phyloP scores from a whole-genome alignment of 2,329 filamentous ascomycete genomes.

The Rutstroemia sp. region DNA sequence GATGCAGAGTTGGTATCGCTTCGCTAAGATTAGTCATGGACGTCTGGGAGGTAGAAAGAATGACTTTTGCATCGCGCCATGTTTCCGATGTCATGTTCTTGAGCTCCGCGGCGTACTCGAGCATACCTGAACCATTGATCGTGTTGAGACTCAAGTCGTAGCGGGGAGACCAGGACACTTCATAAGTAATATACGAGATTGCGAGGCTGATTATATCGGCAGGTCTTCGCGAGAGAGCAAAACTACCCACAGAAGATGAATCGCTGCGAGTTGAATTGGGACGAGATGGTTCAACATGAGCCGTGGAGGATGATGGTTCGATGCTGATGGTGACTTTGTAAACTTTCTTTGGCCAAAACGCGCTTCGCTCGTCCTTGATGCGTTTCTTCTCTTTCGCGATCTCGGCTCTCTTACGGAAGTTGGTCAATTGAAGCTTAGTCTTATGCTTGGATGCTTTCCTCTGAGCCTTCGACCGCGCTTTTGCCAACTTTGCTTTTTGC shows the following conservation, averaged over 20 bases:
- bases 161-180: constrained; percentile 39
- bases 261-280: constrained; percentile 36
- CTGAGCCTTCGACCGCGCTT: constrained; percentile 26
- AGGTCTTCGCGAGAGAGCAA: constrained; percentile 17
- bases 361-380: constrained; percentile 36
- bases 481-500: constrained; percentile 27
- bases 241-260: constrained; percentile 20
- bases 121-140: constrained; percentile 25
- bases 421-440: constrained; percentile 31
- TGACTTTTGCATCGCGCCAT: constrained; percentile 37
- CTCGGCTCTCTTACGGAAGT: constrained; percentile 32
- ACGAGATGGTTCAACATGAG: constrained; percentile 38
- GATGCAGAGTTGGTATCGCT: constrained; percentile 36
- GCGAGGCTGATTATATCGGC: constrained; percentile 23
- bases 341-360: constrained; percentile 43
- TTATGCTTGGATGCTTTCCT: constrained; percentile 33
- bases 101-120: constrained; percentile 47
- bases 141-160: constrained; percentile 41
- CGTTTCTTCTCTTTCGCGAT: constrained; percentile 36
- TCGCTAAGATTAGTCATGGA: constrained; percentile 42
- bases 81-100: constrained; percentile 43
- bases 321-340: constrained; percentile 45
- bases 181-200: constrained; percentile 28
- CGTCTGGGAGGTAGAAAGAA: constrained; percentile 42
- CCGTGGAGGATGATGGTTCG: constrained; percentile 35